phyloP scores from a whole-genome alignment of 768 basidiomycete genomes.

The Glaciozyma martinii region DNA sequence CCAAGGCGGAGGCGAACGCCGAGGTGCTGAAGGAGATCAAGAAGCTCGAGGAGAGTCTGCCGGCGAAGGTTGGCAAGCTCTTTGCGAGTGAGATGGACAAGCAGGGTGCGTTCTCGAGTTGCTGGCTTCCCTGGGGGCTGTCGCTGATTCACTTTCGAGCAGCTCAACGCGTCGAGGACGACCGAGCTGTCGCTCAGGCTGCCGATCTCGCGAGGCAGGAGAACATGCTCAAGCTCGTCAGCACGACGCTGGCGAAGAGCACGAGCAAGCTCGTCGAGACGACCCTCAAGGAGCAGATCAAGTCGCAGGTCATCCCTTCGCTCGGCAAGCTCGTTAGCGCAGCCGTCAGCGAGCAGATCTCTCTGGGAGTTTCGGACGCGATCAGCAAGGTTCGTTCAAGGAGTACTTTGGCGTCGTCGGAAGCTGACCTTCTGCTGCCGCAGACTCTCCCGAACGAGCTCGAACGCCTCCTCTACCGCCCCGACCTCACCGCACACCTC shows the following conservation, averaged over 20 bases:
- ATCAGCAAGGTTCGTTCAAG: conserved; percentile 58
- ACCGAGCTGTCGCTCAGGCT: conserved; percentile 63
- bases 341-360: conserved; percentile 68
- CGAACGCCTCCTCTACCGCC: conserved; percentile 64
- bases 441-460: conserved; percentile 71
- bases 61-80: conserved; percentile 64
- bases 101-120: conserved; percentile 55
- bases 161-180: conserved; percentile 80
- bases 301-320: conserved; percentile 70
- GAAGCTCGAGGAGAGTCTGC: conserved; percentile 71
- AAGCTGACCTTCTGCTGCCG: not conserved
- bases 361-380: conserved; percentile 59
- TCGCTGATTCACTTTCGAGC: not conserved
- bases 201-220: conserved; percentile 78
- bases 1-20: not conserved
- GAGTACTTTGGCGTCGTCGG: not conserved
- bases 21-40: conserved; percentile 36
- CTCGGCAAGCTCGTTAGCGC: conserved; percentile 71
- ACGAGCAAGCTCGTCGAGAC: conserved; percentile 81
- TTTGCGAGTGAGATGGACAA: conserved; percentile 82
- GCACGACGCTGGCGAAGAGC: conserved; percentile 63
- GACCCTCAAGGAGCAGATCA: conserved; percentile 73
- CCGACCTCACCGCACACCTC: conserved; percentile 68
- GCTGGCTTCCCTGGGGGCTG: not conserved
- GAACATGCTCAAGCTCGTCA: conserved; percentile 78